phyloP scores from a whole-genome alignment of 176 grass and related monocot genomes.

The Hsuehochloa calcarea region DNA sequence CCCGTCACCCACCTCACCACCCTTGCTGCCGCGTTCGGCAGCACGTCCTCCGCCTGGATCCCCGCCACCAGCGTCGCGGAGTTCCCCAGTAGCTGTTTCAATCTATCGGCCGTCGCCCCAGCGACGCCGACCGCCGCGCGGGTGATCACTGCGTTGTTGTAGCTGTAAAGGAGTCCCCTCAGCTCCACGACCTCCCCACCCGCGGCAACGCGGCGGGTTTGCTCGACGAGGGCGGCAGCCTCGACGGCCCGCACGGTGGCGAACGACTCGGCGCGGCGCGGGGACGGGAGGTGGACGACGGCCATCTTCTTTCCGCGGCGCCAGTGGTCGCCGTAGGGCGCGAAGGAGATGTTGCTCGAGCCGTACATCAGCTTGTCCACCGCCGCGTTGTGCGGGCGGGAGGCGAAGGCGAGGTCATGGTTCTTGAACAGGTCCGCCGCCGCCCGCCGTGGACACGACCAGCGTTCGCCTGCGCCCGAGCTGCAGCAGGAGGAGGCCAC shows the following conservation, averaged over 20 bases:
- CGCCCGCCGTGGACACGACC: slow-evolving; percentile 47
- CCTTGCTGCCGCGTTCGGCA: slow-evolving; percentile 37
- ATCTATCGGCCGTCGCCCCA: slow-evolving; percentile 10
- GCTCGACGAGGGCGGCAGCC: slow-evolving; percentile 16
- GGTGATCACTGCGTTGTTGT: slow-evolving; percentile 53
- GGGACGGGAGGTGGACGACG: slow-evolving; percentile 59
- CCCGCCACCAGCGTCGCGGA: slow-evolving; percentile 22
- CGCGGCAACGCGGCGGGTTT: background rate
- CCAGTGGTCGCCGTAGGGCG: slow-evolving; percentile 58
- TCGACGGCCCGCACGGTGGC: slow-evolving; percentile 40
- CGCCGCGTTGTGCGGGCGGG: slow-evolving; percentile 38
- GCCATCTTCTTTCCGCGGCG: slow-evolving; percentile 58
- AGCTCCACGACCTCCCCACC: slow-evolving; percentile 36
- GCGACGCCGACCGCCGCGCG: slow-evolving; percentile 32
- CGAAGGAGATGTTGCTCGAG: slow-evolving; percentile 46
- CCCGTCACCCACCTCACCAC: slow-evolving; percentile 38
- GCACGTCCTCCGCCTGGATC: slow-evolving; percentile 49
- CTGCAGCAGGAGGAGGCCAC: slow-evolving; percentile 47
- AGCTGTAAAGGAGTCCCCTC: slow-evolving; percentile 45
- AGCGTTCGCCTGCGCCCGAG: slow-evolving; percentile 42
- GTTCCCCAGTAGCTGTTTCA: slow-evolving; percentile 38
- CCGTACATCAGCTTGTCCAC: slow-evolving; percentile 33
- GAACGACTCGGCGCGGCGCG: slow-evolving; percentile 47
- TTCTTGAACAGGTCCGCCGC: slow-evolving; percentile 48
- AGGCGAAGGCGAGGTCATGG: slow-evolving; percentile 74